Percentiles rank a stretch among this genome's conserved stretches.
Evolutionary conservation across 2,329 filamentous ascomycete species (phyloP).

Genomic region (Drechslerella coelobrocha): DNA sequence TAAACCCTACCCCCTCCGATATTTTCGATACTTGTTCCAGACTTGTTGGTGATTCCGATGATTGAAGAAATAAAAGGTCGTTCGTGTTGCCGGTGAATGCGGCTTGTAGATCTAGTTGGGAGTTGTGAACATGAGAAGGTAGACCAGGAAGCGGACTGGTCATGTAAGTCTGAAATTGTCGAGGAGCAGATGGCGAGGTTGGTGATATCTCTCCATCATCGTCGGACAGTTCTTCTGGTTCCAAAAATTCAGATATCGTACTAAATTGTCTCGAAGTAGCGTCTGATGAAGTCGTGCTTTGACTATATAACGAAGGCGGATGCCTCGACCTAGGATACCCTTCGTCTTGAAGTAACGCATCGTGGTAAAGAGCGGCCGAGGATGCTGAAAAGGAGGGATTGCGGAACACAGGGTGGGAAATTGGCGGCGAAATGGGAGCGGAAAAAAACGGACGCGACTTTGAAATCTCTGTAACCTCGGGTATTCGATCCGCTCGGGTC

Average conservation of each 20-base stretch:
- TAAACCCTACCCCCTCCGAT: constrained; percentile 28
- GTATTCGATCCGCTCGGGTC: constrained; percentile 42
- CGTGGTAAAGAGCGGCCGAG: constrained; percentile 46
- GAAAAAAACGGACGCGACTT: constrained; percentile 48
- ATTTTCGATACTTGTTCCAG: constrained; percentile 18
- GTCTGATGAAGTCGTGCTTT: constrained; percentile 38
- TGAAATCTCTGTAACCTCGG: constrained; percentile 48
- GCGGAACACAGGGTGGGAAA: constrained; percentile 49
- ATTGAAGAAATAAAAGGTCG: constrained; percentile 37
- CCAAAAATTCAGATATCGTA: constrained; percentile 40
- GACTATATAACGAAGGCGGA: constrained; percentile 41
- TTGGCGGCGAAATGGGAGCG: constrained; percentile 48
- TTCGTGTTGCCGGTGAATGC: constrained; percentile 29
- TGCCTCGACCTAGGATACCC: constrained; percentile 35
- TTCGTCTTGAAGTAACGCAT: constrained; percentile 47
- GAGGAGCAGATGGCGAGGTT: constrained; percentile 42
- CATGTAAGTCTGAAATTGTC: constrained; percentile 50
- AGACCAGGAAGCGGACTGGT: constrained; percentile 45
- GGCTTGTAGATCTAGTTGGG: constrained; percentile 45
- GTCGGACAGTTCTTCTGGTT: constrained; percentile 45
- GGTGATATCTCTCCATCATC: constrained; percentile 49
- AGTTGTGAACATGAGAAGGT: constrained; percentile 45
- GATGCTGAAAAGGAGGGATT: constrained; percentile 50
- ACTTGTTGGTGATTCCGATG: constrained; percentile 21
- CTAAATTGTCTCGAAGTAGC: constrained; percentile 28